Conservation (phyloP, 805 yeast genomes). For the Yarrowia sp. region DNA sequence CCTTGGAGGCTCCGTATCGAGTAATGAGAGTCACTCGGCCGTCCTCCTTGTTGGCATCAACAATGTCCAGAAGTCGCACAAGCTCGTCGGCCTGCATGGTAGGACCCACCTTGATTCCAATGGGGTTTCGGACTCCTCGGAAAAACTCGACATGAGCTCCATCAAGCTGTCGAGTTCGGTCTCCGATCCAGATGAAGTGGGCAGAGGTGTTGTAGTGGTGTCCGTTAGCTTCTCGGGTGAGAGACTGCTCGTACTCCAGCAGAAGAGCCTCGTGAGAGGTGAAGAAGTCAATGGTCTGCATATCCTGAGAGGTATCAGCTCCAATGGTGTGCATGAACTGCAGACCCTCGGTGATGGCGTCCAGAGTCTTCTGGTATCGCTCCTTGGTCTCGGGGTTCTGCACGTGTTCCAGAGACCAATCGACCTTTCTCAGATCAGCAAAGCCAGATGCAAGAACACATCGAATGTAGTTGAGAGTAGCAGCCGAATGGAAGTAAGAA, state of each 20-base stretch:
- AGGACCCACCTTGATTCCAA: slow-evolving; percentile 57
- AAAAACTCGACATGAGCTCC: slow-evolving; percentile 58
- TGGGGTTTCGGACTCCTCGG: slow-evolving; percentile 54
- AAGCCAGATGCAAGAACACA: slow-evolving; percentile 51
- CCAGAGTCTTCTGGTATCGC: slow-evolving; percentile 52
- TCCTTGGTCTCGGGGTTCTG: slow-evolving; percentile 50
- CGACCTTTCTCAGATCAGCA: slow-evolving; percentile 53
- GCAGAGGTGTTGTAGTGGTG: slow-evolving; percentile 54
- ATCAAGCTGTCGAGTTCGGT: slow-evolving; percentile 54
- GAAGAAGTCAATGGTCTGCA: slow-evolving; percentile 52
- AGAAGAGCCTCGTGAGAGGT: slow-evolving; percentile 55
- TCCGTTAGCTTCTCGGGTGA: slow-evolving; percentile 49
- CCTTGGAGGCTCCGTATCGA: slow-evolving; percentile 53
- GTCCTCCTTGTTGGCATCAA: slow-evolving; percentile 51
- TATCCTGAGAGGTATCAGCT: slow-evolving; percentile 47
- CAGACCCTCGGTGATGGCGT: slow-evolving; percentile 51
- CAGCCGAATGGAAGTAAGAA: slow-evolving; percentile 56
- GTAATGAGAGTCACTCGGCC: slow-evolving; percentile 55
- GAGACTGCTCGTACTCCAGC: slow-evolving; percentile 54
- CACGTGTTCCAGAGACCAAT: slow-evolving; percentile 55
- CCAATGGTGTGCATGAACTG: slow-evolving; percentile 54
- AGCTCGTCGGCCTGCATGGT: slow-evolving; percentile 52
- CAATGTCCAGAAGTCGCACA: slow-evolving; percentile 51
- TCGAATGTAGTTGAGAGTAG: slow-evolving; percentile 54
- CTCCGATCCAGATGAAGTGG: slow-evolving; percentile 56